A percentile compares a stretch with the other conserved stretches of the same genome.
Conservation (phyloP, 176 grass and related monocot genomes). For the Ensete ventricosum region DNA sequence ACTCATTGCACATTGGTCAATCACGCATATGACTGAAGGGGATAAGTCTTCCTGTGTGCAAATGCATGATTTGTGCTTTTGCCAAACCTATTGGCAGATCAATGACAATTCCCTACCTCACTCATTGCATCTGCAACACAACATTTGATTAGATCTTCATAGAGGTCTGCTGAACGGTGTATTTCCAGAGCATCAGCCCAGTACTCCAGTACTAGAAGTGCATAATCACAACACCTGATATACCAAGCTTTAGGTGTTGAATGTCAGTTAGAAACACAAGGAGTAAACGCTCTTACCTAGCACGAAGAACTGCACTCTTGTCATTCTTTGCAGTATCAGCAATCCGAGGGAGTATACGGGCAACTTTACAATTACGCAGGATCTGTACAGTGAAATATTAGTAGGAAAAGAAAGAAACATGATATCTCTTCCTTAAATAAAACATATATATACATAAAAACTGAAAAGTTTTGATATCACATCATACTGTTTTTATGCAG, state of each 20-base stretch:
- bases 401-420: constrained; percentile 20
- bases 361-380: constrained; percentile 82
- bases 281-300: constrained; percentile 46
- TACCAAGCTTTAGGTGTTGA: background rate
- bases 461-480: background rate
- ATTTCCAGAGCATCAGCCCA: constrained; percentile 98
- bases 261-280: background rate
- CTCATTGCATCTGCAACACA: constrained; percentile 98
- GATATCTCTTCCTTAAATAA: constrained; percentile 7
- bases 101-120: constrained; percentile 41
- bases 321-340: constrained; percentile 80
- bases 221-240: constrained; percentile 89
- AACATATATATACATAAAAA: background rate
- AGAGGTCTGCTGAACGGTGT: constrained; percentile 82
- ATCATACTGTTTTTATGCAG: constrained; percentile 97
- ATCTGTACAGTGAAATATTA: constrained; percentile 37
- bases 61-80: background rate
- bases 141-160: constrained; percentile 94
- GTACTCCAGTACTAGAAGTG: constrained; percentile 81
- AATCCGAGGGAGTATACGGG: constrained; percentile 71
- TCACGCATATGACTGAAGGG: background rate
- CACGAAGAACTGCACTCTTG: constrained; percentile 71
- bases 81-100: background rate
- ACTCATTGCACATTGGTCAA: background rate
- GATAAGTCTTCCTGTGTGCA: background rate